Evolutionary conservation across 441 rosid species (phyloP).

Genomic region (Corymbia calophylla): DNA sequence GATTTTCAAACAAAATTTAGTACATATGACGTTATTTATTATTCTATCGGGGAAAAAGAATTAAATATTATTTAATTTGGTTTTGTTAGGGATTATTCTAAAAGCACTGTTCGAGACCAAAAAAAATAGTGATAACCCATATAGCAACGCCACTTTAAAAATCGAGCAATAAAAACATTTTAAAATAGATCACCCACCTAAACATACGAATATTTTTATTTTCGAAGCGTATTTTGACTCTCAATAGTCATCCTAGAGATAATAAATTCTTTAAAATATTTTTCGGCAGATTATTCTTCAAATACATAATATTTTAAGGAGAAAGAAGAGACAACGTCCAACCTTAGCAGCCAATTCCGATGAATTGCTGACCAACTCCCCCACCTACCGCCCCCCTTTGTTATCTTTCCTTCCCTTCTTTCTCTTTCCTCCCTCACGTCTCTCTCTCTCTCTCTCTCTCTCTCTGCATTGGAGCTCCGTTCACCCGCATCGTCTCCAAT

Average conservation of each 20-base stretch:
- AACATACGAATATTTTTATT: background rate
- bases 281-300: background rate
- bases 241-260: background rate
- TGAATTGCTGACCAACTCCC: background rate
- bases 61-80: background rate
- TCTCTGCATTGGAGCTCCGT: background rate
- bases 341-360: background rate
- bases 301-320: background rate
- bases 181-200: background rate
- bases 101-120: background rate
- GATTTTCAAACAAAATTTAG: background rate
- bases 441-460: background rate
- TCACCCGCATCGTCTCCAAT: background rate
- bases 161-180: background rate
- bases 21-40: background rate
- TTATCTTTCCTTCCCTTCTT: background rate
- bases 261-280: background rate
- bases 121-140: background rate
- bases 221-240: background rate
- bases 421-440: background rate
- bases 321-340: background rate
- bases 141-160: background rate
- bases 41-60: background rate
- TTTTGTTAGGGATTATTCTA: background rate
- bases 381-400: too few relatives aligned